Conservation (phyloP, 495 filamentous ascomycete species). For the Lineolata rhizophorae region DNA sequence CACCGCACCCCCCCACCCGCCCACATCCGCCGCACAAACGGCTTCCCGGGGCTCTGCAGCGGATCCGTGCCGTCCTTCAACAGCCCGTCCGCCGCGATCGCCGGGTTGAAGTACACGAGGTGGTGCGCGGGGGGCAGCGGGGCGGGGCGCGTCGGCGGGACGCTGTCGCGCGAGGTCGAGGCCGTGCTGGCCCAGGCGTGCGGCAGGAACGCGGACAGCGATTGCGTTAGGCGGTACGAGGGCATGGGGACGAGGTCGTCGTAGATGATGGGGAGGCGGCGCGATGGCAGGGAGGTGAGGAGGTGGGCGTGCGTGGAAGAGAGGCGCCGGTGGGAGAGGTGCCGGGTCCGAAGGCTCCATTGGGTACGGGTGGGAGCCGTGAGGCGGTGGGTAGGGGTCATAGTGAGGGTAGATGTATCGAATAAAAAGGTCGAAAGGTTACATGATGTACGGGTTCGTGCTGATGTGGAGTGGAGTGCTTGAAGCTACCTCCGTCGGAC, state of each 20-base stretch:
- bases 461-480: too few relatives aligned
- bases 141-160: constrained; percentile 3
- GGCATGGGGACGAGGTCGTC: constrained; percentile 43
- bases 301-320: too few relatives aligned
- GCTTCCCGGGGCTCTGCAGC: constrained; percentile 17
- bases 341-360: too few relatives aligned
- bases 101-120: constrained; percentile 20
- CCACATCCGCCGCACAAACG: constrained; percentile 23
- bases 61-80: constrained; percentile 22
- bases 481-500: too few relatives aligned
- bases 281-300: constrained; percentile 13
- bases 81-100: constrained; percentile 8
- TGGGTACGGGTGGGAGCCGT: too few relatives aligned
- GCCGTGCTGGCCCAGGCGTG: constrained; percentile 7
- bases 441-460: too few relatives aligned
- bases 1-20: constrained; percentile 17
- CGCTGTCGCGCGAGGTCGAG: constrained; percentile 19
- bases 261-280: constrained; percentile 30
- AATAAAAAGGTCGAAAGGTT: too few relatives aligned
- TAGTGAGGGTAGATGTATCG: too few relatives aligned
- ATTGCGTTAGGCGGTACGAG: constrained; percentile 40
- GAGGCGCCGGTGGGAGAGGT: too few relatives aligned
- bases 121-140: constrained; percentile 16
- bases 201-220: constrained; percentile 37
- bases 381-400: too few relatives aligned